A percentile compares a stretch with the other conserved stretches of the same genome.
These are phyloP conservation scores for Gnaphalium uliginosum DNA, from an alignment of 129 eudicot species.

Conservation along the genomic window DNA sequence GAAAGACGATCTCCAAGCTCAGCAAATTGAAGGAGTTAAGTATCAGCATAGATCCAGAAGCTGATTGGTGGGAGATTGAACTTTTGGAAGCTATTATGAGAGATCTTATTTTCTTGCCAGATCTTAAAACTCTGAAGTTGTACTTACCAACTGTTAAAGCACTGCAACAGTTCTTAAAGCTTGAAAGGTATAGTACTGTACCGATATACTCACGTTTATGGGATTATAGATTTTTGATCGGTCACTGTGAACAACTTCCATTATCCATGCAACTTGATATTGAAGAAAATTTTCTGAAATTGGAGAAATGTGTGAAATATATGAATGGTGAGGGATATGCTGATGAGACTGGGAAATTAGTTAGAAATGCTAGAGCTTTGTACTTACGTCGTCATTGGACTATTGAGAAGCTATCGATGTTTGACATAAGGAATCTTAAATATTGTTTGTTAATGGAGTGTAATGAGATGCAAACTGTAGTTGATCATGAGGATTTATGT, in stretches of 20 bases:
- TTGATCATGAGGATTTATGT: slow-evolving; percentile 27
- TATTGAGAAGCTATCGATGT: slow-evolving; percentile 28
- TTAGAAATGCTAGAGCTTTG: slow-evolving; percentile 37
- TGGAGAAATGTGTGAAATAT: slow-evolving; percentile 36
- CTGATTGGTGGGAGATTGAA: slow-evolving; percentile 36
- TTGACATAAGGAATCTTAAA: slow-evolving; percentile 24
- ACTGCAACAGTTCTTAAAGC: slow-evolving; percentile 27
- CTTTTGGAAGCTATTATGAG: slow-evolving; percentile 28
- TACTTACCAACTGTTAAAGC: slow-evolving; percentile 36
- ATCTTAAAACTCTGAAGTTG: slow-evolving; percentile 27
- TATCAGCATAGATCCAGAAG: slow-evolving; percentile 33
- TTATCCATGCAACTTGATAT: slow-evolving; percentile 31
- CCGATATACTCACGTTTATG: slow-evolving; percentile 32
- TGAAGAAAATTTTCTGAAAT: slow-evolving; percentile 28
- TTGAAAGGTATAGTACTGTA: slow-evolving; percentile 24
- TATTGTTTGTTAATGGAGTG: slow-evolving; percentile 46
- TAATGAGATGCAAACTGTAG: slow-evolving; percentile 39
- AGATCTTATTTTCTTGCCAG: slow-evolving; percentile 25
- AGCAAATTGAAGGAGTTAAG: slow-evolving; percentile 34
- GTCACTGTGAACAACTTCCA: slow-evolving; percentile 32
- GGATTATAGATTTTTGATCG: slow-evolving; percentile 34
- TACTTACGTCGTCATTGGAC: slow-evolving; percentile 42
- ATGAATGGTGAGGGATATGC: slow-evolving; percentile 34
- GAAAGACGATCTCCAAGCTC: slow-evolving; percentile 31
- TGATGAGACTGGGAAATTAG: slow-evolving; percentile 20